Base-by-base conservation (phyloP, 2,329 filamentous ascomycete species). In the Fusarium buxicola region DNA sequence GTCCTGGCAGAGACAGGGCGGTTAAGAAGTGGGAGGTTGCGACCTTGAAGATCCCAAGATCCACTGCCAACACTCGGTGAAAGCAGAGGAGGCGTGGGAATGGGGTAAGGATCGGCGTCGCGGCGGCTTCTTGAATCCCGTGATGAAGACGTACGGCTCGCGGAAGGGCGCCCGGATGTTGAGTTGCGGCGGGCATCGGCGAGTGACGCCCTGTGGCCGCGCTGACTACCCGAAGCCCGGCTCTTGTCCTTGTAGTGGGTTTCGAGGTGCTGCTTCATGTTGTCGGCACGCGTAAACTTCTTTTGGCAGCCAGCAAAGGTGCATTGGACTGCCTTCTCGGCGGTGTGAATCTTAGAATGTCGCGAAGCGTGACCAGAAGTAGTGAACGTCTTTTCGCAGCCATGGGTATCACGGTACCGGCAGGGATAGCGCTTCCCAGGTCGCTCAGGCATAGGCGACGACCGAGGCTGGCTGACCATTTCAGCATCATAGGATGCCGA, bases 331-430 rank as follows among this genome's bases (percentile, higher is more conserved):
- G 88, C 88, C 79, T 94, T 94, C 76, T 92, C 90, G 44, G 89
- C 89, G 2, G 89, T 92, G 79, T 94, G 91, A 71, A 92, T 93
- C 76, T 93, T 93, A 58, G 90, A 91, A 74, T 94, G 91, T 35
- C 91, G 88, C 38, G 91, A 92, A n/a, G 92, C 90, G 70, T 94
- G 91, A 38, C 91, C 91, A 0, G 91, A 94, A 3, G 91, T 94
- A 56, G 91, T 94, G 74, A 94, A 94, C 10, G 87, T 92, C 79
- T 92, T 92, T 69, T 85, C 86, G 78, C 91, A 94, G 35, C 86
- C 85, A 68, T 87, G 89, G 47, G 83, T 84, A 62, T 92, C 89
- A 30, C 88, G 86, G 72, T 89, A 89, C 21, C 89, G 88, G 74
- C 90, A 93, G 2, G 89, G 89, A 69, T 91, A 92, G 55, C 89